phyloP scores from a whole-genome alignment of 371 early-diverging fungal genomes.

The Mortierella sp. region DNA sequence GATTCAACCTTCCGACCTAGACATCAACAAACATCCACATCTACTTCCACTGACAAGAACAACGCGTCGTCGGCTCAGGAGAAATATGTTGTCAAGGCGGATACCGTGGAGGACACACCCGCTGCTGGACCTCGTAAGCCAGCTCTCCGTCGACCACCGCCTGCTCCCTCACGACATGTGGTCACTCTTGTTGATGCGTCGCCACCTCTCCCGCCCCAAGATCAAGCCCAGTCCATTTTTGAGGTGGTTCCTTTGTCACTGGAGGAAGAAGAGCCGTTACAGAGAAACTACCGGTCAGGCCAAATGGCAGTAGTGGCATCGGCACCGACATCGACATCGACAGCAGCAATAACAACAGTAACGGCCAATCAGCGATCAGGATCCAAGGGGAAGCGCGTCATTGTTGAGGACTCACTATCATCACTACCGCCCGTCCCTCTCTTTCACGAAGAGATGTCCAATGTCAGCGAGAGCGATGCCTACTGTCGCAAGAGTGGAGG shows the following conservation, averaged over 20 bases:
- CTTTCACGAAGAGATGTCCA: constrained; percentile 15
- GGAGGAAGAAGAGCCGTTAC: constrained; percentile 1
- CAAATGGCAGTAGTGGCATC: neutral
- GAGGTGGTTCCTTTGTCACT: constrained; percentile 9
- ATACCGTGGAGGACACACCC: neutral
- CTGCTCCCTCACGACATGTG: constrained; percentile 9
- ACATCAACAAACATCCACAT: neutral
- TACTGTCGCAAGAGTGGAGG: neutral
- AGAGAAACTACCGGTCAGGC: neutral
- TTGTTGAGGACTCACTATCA: constrained; percentile 15
- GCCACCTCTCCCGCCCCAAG: constrained; percentile 12
- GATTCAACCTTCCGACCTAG: neutral
- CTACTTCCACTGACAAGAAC: neutral
- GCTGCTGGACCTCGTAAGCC: constrained; percentile 4
- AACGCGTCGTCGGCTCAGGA: neutral
- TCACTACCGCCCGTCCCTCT: constrained; percentile 14
- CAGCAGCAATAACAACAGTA: no score
- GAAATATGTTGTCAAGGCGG: neutral
- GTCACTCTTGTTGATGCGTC: neutral
- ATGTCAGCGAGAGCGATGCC: neutral
- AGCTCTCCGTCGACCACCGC: constrained; percentile 25
- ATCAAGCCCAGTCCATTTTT: neutral
- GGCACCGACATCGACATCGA: no score
- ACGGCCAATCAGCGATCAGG: neutral
- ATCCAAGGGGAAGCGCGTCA: constrained; percentile 8